Evolutionary conservation across 306 rosid genomes (phyloP), one percentile per base, ranked within the genome.

Genomic region (Amphicarpaea edgeworthii): DNA sequence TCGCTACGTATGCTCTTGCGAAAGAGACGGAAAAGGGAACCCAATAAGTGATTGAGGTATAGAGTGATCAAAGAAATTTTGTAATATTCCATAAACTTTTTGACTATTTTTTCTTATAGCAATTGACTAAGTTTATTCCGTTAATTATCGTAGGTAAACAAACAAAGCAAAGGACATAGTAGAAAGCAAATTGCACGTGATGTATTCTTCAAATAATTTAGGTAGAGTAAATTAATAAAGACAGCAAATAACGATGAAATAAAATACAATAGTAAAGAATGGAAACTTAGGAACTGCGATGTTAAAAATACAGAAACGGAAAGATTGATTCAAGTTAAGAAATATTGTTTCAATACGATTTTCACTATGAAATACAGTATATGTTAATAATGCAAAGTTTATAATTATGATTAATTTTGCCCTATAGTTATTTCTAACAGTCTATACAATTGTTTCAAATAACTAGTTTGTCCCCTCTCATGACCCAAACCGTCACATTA

Each of bases 1-100:
- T 40, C 45, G 77, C 68, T 41, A 17, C 14, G 17, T 54, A 42
- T 74, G 28, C 19, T 64, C 71, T 20, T 16, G 21, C n/a, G 77
- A 81, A 43, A 78, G 79, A 5, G 68, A 84, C 77, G 41, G 59
- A 71, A 16, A 59, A 38, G 37, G 72, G 53, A 57, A 62, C 46
- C 51, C 9, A 45, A 9, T 12, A 58, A 61, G 5, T 75, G 72
- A 16, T 8, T 6, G 34, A 34, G 16, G 40, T 8, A 46, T 19
- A 7, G 45, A 26, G 34, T 17, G 60, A 77, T 28, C 9, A 12
- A 43, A 68, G 16, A 54, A 53, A 24, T 16, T 12, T 67, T 19
- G 3, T 15, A 19, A 14, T 45, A 47, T 77, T 58, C 28, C n/a
- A 15, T 8, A 3, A 12, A 17, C 32, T 68, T 77, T 42, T 68